These are phyloP conservation scores for Aspergillus pseudonomiae DNA, from an alignment of 2,329 filamentous ascomycete genomes.

Conservation along the genomic window DNA sequence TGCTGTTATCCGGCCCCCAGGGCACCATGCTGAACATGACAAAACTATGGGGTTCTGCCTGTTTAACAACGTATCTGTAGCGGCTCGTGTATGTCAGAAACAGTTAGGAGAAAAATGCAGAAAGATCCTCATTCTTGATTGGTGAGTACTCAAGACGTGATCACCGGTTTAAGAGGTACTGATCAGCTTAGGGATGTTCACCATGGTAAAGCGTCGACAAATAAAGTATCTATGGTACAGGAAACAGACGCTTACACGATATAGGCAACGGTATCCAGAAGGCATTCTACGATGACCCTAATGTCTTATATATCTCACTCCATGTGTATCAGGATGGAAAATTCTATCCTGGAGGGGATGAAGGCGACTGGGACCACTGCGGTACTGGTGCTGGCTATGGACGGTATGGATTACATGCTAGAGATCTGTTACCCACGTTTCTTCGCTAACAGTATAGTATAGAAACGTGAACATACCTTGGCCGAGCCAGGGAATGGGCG, in stretches of 20 bases:
- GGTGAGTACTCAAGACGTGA: conserved; percentile 62
- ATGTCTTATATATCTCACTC: conserved; percentile 91
- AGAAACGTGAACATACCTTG: conserved; percentile 71
- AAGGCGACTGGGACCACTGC: conserved; percentile 63
- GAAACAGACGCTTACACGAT: conserved; percentile 20
- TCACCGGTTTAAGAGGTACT: conserved; percentile 16
- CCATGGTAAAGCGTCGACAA: conserved; percentile 51
- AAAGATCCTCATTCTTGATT: conserved; percentile 91
- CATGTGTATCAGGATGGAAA: conserved; percentile 82
- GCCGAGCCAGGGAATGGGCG: conserved; percentile 77
- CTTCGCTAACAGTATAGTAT: conserved; percentile 15
- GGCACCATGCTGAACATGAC: conserved; percentile 89
- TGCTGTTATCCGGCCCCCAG: conserved; percentile 90
- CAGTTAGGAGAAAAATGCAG: conserved; percentile 79
- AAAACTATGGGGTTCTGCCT: conserved; percentile 92
- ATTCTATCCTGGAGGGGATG: conserved; percentile 75
- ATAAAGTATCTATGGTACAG: background rate
- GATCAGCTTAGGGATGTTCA: conserved; percentile 63
- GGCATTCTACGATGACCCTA: conserved; percentile 92
- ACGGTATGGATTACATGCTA: conserved; percentile 43
- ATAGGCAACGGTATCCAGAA: conserved; percentile 93
- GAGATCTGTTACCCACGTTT: background rate
- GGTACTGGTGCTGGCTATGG: conserved; percentile 61
- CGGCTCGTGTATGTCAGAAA: conserved; percentile 81
- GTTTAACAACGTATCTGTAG: conserved; percentile 96